These are phyloP conservation scores for Penicillium desertorum DNA, from an alignment of 495 filamentous ascomycete genomes.

Conservation along the genomic window DNA sequence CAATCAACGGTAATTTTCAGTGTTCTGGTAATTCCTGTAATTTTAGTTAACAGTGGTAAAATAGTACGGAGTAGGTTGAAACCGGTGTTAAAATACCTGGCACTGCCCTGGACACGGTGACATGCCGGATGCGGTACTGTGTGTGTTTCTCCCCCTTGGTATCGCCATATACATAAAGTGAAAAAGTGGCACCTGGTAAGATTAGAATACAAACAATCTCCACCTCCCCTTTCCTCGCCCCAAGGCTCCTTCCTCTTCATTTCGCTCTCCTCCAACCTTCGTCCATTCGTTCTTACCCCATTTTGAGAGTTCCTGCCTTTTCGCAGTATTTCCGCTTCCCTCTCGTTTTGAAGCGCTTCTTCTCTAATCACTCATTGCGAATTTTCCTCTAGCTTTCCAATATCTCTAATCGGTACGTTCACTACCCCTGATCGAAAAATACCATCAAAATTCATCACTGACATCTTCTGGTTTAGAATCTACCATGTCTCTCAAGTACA, in stretches of 20 bases:
- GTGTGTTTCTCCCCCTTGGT: slow-evolving; percentile 19
- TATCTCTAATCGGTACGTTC: slow-evolving; percentile 24
- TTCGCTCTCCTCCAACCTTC: slow-evolving; percentile 39
- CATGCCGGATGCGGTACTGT: slow-evolving; percentile 27
- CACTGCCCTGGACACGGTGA: not conserved
- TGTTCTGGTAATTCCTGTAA: not conserved
- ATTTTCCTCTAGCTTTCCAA: slow-evolving; percentile 7
- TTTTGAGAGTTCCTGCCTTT: slow-evolving; percentile 33
- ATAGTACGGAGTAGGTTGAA: not conserved
- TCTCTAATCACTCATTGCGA: slow-evolving; percentile 34
- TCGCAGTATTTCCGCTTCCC: slow-evolving; percentile 23
- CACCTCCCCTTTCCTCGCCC: slow-evolving; percentile 45
- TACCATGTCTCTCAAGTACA: slow-evolving; percentile 75
- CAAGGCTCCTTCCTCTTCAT: slow-evolving; percentile 33
- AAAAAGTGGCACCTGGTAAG: slow-evolving; percentile 18
- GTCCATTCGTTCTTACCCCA: slow-evolving; percentile 49
- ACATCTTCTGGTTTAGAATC: slow-evolving; percentile 22
- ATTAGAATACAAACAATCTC: slow-evolving; percentile 27
- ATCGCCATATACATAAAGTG: slow-evolving; percentile 13
- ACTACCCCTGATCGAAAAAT: not conserved
- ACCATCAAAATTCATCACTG: slow-evolving; percentile 4
- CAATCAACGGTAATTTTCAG: not conserved
- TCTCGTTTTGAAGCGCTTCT: slow-evolving; percentile 30
- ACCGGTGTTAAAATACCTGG: slow-evolving; percentile 8
- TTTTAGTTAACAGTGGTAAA: not conserved